These are phyloP conservation scores for Staphylotrichum longicolle DNA, from an alignment of 495 filamentous ascomycete species.

Conservation along the genomic window DNA sequence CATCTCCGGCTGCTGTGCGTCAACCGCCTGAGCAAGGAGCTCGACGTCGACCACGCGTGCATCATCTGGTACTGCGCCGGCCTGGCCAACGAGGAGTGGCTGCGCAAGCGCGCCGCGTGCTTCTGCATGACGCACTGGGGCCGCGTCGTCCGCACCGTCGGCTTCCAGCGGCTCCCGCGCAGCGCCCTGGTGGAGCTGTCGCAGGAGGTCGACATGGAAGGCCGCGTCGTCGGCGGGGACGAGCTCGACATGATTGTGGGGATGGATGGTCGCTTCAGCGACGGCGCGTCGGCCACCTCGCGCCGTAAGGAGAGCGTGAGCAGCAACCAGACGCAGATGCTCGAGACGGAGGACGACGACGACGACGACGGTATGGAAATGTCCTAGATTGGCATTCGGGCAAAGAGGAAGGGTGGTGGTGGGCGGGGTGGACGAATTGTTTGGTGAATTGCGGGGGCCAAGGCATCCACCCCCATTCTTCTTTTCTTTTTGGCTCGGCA, in stretches of 20 bases:
- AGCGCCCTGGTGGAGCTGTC: slow-evolving; percentile 82
- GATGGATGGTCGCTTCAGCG: slow-evolving; percentile 54
- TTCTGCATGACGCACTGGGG: slow-evolving; percentile 96
- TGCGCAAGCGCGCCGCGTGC: slow-evolving; percentile 77
- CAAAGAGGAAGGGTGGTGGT: slow-evolving; percentile 1
- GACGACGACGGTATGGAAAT: slow-evolving; percentile 65
- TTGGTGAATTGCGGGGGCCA: not conserved
- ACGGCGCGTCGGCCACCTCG: slow-evolving; percentile 49
- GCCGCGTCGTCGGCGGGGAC: slow-evolving; percentile 76
- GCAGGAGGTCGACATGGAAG: slow-evolving; percentile 87
- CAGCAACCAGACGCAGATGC: slow-evolving; percentile 54
- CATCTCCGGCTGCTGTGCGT: slow-evolving; percentile 86
- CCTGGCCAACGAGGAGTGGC: slow-evolving; percentile 86
- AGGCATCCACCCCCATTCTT: not conserved
- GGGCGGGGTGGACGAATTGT: not conserved
- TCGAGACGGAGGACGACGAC: slow-evolving; percentile 61
- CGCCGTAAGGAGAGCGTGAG: slow-evolving; percentile 56
- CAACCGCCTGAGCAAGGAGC: slow-evolving; percentile 78
- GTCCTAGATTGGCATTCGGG: slow-evolving; percentile 31
- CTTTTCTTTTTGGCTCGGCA: not conserved
- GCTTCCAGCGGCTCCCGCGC: slow-evolving; percentile 76
- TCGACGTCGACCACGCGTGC: slow-evolving; percentile 92
- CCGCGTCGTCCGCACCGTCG: slow-evolving; percentile 81
- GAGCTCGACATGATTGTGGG: slow-evolving; percentile 76
- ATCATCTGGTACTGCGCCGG: slow-evolving; percentile 94